Evolutionary conservation across 228 moss, liverwort and hornwort genomes (phyloP), one percentile per base, ranked within the genome.

Genomic region (Sphagnum fallax): DNA sequence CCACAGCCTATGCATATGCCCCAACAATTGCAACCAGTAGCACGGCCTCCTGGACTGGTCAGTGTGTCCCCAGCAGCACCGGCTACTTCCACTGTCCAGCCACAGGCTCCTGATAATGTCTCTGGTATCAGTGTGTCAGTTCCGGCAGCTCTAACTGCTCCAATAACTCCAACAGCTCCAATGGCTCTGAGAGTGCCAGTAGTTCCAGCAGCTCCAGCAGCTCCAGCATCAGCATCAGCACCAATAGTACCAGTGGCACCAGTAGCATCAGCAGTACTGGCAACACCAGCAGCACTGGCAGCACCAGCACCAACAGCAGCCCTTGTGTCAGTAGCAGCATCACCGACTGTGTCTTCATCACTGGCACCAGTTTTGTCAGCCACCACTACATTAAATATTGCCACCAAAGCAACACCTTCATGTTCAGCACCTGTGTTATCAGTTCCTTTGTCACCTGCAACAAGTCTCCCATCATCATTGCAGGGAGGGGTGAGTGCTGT

Each of bases 401-500:
- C 78, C 1, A 61, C 70, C 67, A 50, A 77, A 6, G 81, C 63
- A 53, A 58, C 71, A n/a, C 62, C 72, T 53, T 79, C 75, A 0
- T 65, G 67, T 10, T 77, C 75, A 71, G 71, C 83, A 9, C 59
- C 81, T 69, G 76, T 81, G 12, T 69, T 72, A 51, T 78, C 71
- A 75, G 81, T 76, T 52, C 87, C 93, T 16, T 76, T 87, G 51
- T 84, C 84, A 75, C 83, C 74, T 69, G 72, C 88, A 69, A 75
- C 80, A 59, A 88, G 77, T 65, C 72, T 87, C 55, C 75, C 90
- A 64, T 53, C 81, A 49, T 72, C 85, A 49, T 62, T 90, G 16
- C 93, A 89, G 72, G 83, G 80, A 67, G 80, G 82, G 61, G 89
- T 93, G 10, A 93, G 93, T 67, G 97, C 97, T 16, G 90, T 93